Evolutionary conservation across 805 yeast species (phyloP).

Genomic region (Metschnikowia proteae): DNA sequence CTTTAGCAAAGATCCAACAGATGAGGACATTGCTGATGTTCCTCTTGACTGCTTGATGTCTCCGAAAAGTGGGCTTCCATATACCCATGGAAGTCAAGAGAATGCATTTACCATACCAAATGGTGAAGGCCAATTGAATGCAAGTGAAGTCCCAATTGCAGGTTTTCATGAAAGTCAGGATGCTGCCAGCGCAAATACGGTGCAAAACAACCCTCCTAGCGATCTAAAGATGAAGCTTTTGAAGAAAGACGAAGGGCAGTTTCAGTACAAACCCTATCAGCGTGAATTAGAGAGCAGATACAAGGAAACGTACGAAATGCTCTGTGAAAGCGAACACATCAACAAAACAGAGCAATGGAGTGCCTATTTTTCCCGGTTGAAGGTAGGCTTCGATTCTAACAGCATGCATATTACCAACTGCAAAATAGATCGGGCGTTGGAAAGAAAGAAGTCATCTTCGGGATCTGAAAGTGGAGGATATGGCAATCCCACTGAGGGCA

Average conservation of each 20-base stretch:
- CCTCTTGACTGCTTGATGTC: not conserved
- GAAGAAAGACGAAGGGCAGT: not conserved
- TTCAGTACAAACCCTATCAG: not conserved
- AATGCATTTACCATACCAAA: not conserved
- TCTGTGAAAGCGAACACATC: slow-evolving; percentile 5
- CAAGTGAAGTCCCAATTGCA: not conserved
- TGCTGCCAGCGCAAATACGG: not conserved
- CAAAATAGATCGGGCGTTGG: not conserved
- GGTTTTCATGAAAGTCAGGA: not conserved
- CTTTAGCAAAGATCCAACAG: slow-evolving; percentile 4
- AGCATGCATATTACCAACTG: slow-evolving; percentile 2
- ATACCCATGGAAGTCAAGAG: not conserved
- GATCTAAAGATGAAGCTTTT: not conserved
- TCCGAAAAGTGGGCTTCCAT: not conserved
- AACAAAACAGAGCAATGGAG: not conserved
- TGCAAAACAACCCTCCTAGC: not conserved
- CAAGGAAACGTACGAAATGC: not conserved
- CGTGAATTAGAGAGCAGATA: not conserved
- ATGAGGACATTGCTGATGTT: not conserved
- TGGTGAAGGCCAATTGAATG: not conserved
- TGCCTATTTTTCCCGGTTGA: not conserved
- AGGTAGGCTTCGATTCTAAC: not conserved
- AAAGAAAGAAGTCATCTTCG: not conserved
- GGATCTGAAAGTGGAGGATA: not conserved
- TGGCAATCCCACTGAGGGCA: not conserved